Evolutionary conservation across 1,284 basidiomycete genomes (phyloP).

Genomic region (Sanghuangporus baumii): DNA sequence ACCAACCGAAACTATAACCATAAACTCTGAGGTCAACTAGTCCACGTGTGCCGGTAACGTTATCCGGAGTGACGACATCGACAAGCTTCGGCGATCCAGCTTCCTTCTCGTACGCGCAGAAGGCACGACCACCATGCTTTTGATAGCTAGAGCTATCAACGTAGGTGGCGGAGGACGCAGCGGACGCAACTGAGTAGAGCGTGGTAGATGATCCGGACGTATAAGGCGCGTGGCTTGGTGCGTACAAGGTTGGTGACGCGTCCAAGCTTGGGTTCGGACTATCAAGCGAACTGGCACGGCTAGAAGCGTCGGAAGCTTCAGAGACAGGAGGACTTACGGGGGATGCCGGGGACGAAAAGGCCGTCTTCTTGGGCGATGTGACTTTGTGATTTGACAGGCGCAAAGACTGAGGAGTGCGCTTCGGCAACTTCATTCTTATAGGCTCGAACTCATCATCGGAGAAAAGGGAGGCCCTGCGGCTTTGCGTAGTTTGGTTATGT

Average conservation of each 20-base stretch:
- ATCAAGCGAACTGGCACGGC: neutral
- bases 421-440: slow-evolving; percentile 4
- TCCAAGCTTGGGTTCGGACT: neutral
- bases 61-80: neutral
- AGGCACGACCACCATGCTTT: neutral
- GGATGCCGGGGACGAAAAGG: neutral
- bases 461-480: slow-evolving; percentile 5
- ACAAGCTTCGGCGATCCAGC: neutral
- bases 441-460: slow-evolving; percentile 12
- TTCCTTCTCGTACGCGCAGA: neutral
- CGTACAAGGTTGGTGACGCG: neutral
- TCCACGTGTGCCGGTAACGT: neutral
- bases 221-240: neutral
- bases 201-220: neutral
- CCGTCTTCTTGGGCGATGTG: neutral
- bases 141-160: neutral
- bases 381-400: neutral
- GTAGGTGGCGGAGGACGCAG: neutral
- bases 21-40: neutral
- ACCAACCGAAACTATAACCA: slow-evolving; percentile 7
- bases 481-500: neutral
- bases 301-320: neutral
- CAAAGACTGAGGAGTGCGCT: neutral
- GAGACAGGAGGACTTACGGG: neutral
- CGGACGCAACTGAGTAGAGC: neutral